Base-by-base conservation (phyloP, 257 asterid genomes). In the Eucommia ulmoides region DNA sequence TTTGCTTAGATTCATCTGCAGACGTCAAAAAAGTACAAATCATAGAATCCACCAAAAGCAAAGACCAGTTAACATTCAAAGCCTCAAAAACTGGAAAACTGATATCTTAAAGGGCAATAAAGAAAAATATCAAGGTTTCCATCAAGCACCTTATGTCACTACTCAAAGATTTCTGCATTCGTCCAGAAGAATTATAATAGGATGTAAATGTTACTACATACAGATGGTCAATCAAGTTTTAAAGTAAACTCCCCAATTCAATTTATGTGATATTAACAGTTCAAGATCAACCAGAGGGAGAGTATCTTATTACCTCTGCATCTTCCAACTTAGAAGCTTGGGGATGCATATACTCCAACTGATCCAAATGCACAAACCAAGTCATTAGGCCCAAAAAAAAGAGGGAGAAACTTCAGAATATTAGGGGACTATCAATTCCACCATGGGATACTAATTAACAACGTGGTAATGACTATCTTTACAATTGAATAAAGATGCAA, bases 351-450 rank as follows among this genome's bases (percentile, higher is more conserved):
- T 66, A 76, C 66, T 68, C 84, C 23, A 46, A 65, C 57, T 61
- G 83, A 69, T 83, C 89, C 68, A 78, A 52, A 89, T 76, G 81
- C 63, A 65, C 23, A 76, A 41, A 38, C 52, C 56, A 65, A 45
- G 19, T 44, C 38, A 12, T 29, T 29, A 29, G 7, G 12, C 38
- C 7, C 12, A 29, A 29, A 29, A 12, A 5, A 12, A 22, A 24
- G 12, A 2, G 26, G 50, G 8, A 65, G 20, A 15, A 3, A 16
- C 19, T 19, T 17, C 8, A 42, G 3, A 15, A 42, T 42, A 16
- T 16, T 17, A 42, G 20, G 19, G n/a, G 15, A 42, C 3, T 42
- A 16, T 4, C 2, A 16, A 18, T 10, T 35, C 9, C 15, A 18
- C 11, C 3, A 35, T 9, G 0, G 44, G 16, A 35, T 18, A 35